phyloP scores from a whole-genome alignment of 2,329 filamentous ascomycete species.

The Nigrospora osmanthi region DNA sequence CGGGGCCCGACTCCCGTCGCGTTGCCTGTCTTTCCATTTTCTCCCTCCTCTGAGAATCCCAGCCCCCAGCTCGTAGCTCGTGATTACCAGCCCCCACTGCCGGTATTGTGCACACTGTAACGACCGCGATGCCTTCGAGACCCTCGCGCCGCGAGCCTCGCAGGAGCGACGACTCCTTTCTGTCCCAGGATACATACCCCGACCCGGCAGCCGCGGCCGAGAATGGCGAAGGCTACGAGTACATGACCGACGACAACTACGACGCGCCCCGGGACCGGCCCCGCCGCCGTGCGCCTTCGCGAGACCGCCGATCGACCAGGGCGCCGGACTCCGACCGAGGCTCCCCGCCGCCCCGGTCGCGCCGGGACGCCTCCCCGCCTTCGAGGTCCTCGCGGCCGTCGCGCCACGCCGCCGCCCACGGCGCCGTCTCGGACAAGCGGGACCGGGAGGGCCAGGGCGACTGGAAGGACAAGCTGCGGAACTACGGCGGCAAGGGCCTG shows the following conservation, averaged over 20 bases:
- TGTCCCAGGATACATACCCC: slow-evolving; percentile 2
- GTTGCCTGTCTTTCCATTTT: too few relatives aligned
- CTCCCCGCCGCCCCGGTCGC: background rate
- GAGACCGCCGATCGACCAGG: background rate
- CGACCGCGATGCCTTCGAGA: background rate
- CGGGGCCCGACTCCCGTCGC: too few relatives aligned
- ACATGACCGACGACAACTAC: slow-evolving; percentile 3
- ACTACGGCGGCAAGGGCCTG: slow-evolving; percentile 16
- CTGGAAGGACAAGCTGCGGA: slow-evolving; percentile 15
- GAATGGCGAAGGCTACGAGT: slow-evolving; percentile 4
- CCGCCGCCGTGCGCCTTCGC: background rate
- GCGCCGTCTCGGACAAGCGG: background rate
- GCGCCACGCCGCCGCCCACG: background rate
- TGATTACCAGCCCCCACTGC: too few relatives aligned
- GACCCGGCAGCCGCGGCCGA: slow-evolving; percentile 2
- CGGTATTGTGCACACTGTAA: too few relatives aligned
- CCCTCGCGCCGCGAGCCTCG: slow-evolving; percentile 2
- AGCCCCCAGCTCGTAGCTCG: too few relatives aligned
- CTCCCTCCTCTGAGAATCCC: too few relatives aligned
- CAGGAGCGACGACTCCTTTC: slow-evolving; percentile 2
- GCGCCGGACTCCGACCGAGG: background rate
- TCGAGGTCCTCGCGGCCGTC: background rate
- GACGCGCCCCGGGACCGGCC: background rate
- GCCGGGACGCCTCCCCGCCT: background rate
- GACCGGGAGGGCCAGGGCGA: slow-evolving; percentile 13